A percentile compares a stretch with the other conserved stretches of the same genome.
Conservation (phyloP, 2,329 filamentous ascomycete species). For the Phyllosticta citrichinensis region DNA sequence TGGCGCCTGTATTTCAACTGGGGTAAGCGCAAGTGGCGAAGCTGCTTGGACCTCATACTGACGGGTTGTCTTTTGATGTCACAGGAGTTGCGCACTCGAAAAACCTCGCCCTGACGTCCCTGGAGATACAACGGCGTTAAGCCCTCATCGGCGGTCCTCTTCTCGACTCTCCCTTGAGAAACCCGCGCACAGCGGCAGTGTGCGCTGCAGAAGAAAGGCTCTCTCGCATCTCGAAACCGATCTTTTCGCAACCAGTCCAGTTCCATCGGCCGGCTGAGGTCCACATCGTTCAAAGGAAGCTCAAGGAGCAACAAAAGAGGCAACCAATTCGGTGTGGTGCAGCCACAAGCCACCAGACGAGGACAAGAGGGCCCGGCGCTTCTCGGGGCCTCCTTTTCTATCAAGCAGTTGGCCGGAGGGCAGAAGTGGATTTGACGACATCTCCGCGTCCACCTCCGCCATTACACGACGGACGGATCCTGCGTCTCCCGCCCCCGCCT, state of each 20-base stretch:
- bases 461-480: background rate
- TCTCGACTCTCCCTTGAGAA: background rate
- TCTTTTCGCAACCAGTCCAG: background rate
- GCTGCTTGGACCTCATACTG: background rate
- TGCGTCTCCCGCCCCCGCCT: background rate
- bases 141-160: slow-evolving; percentile 1
- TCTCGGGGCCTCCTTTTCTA: background rate
- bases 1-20: background rate
- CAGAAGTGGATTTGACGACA: background rate
- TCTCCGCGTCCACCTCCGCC: background rate
- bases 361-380: background rate
- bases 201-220: background rate
- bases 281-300: background rate
- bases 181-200: background rate
- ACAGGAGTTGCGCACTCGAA: background rate
- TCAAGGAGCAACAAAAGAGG: background rate
- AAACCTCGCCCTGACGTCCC: background rate
- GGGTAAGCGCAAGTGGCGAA: background rate
- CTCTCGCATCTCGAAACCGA: background rate
- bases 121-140: slow-evolving; percentile 12
- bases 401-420: background rate
- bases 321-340: background rate
- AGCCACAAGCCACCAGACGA: background rate
- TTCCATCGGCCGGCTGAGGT: background rate
- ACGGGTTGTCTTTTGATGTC: background rate